Base-by-base conservation (phyloP, 164 flowering plant genomes). In the Saururus chinensis region DNA sequence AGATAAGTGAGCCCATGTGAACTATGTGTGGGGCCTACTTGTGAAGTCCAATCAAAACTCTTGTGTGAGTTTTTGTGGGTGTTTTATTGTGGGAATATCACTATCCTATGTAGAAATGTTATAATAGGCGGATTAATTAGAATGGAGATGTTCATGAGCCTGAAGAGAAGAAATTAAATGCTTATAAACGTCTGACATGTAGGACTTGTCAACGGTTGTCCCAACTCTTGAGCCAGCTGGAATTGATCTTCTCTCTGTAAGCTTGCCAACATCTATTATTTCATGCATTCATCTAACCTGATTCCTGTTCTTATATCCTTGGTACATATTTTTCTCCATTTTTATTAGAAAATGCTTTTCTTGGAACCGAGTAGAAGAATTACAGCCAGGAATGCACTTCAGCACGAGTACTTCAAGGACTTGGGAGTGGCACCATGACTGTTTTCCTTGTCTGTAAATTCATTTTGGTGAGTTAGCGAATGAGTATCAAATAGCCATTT, bases 351-450 rank as follows among this genome's bases (percentile, higher is more conserved):
- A 85, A 87, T 92, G 98, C 91, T 92, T 9, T 74, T 74, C 74
- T 73, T 86, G 86, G 98, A 92, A 70, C 98, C 98, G 49, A 84
- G 84, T 78, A 81, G 69, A 77, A 84, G 98, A 80, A 80, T 92
- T 16, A 89, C 95, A 10, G 98, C 98, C 21, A 77, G 89, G 74
- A 76, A 41, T 68, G 98, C 96, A 12, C 91, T 92, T 17, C 88
- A 83, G 81, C 98, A 92, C 57, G 95, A 84, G 48, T 92, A 89
- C 83, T 92, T 92, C 82, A 87, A 84, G 81, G 96, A 89, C 65
- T 63, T 84, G 45, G 79, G 74, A 19, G 70, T 76, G 40, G 88
- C 80, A 13, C 88, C 89, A 45, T 85, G 77, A 85, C 53, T 59
- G 23, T 63, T 41, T 62, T 56, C 4, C 58, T 45, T 16, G 57